Evolutionary conservation across 345 rosid genomes (phyloP), one percentile per base, ranked within the genome.

Genomic region (Bruguiera sexangula): DNA sequence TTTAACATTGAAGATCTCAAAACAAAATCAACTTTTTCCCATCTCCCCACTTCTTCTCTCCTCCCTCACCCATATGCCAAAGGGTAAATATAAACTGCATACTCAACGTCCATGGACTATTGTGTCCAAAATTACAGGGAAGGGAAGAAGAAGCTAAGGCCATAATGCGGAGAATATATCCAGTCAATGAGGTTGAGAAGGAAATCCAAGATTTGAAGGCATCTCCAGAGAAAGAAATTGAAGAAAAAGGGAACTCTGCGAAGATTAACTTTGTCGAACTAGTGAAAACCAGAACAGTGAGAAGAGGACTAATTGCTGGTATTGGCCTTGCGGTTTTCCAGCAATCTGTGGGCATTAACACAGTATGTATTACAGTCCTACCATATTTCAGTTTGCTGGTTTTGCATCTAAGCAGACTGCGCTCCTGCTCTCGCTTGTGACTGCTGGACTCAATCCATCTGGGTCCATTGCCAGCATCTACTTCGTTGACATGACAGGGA

Each of bases 231-330:
- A 56, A 77, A 24, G 98, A 93, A 80, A 73, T 77, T 21, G 39
- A 62, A 6, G 88, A 87, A 73, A 80, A 75, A 65, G 90, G 90
- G 31, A 82, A 81, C 5, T 75, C 88, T 0, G 83, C 80, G 75
- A 87, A 86, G 72, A 87, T 85, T 26, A 90, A 84, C 80, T 13
- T 87, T 3, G 55, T 67, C 29, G 86, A 86, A 71, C 81, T 93
- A 34, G 57, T 66, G 69, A 83, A 85, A 75, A 75, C 93, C 52
- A 85, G 63, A 73, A 82, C 87, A 2, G 96, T 90, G 46, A 86
- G 98, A 66, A 82, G 96, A 71, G 98, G 96, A 46, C 88, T 90
- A 20, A 46, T 75, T 36, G 98, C 97, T 8, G 98, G 98, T 32
- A 89, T 93, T 63, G 93, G 92, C 39, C 88, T 93, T 70, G 91